These are phyloP conservation scores for Rhodofomes roseus DNA, from an alignment of 1,284 basidiomycete species.

Conservation along the genomic window DNA sequence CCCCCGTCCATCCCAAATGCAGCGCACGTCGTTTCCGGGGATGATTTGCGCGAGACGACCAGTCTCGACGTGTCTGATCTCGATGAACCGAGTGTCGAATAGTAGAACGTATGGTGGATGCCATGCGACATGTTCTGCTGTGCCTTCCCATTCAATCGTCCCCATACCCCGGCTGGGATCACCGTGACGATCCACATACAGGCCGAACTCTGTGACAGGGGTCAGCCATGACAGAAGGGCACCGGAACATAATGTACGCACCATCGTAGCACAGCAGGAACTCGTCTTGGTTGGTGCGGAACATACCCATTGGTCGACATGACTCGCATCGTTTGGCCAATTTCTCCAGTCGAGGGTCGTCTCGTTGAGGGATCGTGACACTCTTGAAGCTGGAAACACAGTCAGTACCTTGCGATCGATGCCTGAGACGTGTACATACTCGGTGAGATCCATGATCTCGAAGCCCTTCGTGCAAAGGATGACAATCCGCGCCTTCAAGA, in stretches of 20 bases:
- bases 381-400: conserved; percentile 68
- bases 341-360: conserved; percentile 70
- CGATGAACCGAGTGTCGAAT: conserved; percentile 90
- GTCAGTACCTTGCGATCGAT: neutral
- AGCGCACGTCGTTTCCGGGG: conserved; percentile 75
- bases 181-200: conserved; percentile 88
- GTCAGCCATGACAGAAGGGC: neutral
- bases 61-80: conserved; percentile 83
- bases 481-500: conserved; percentile 88
- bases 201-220: conserved; percentile 73
- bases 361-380: conserved; percentile 80
- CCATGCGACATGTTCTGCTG: conserved; percentile 82
- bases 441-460: conserved; percentile 92
- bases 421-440: conserved; percentile 47
- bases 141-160: conserved; percentile 95
- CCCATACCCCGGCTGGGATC: conserved; percentile 71
- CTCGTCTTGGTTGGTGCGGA: conserved; percentile 83
- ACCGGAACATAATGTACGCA: conserved; percentile 32
- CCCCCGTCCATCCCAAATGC: conserved; percentile 84
- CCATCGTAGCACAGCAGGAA: conserved; percentile 93
- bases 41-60: conserved; percentile 91
- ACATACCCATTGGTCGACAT: conserved; percentile 88
- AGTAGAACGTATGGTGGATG: conserved; percentile 89
- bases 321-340: conserved; percentile 81
- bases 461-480: conserved; percentile 93